phyloP scores from a whole-genome alignment of 2,329 filamentous ascomycete genomes.

The Pyricularia sp. region DNA sequence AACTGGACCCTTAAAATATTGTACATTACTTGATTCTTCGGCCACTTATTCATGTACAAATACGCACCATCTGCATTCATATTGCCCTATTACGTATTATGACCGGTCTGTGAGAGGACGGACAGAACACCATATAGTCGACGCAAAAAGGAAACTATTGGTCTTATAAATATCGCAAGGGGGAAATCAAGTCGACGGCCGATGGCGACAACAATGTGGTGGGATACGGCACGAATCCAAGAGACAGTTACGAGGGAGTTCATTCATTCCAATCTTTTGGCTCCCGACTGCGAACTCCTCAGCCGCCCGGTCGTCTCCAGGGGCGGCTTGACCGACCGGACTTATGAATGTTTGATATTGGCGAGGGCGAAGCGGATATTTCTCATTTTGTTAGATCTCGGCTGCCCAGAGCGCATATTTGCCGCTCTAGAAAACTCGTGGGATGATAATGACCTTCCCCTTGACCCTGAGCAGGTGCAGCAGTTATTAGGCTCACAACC shows the following conservation, averaged over 20 bases:
- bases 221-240: constrained; percentile 62
- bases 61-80: background rate
- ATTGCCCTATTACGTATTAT: too few relatives aligned
- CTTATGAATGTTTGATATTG: constrained; percentile 72
- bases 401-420: constrained; percentile 65
- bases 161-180: background rate
- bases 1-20: background rate
- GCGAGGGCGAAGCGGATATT: constrained; percentile 61
- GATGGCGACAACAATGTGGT: constrained; percentile 37
- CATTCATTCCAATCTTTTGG: constrained; percentile 53
- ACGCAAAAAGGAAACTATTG: background rate
- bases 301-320: constrained; percentile 58
- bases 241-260: constrained; percentile 60
- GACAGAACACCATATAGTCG: background rate
- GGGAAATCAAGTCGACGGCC: background rate
- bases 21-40: background rate
- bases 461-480: constrained; percentile 55
- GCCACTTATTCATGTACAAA: background rate
- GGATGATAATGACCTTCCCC: constrained; percentile 67
- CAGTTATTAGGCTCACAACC: background rate
- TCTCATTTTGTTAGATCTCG: constrained; percentile 60
- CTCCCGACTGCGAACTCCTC: constrained; percentile 53
- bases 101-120: background rate
- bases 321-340: constrained; percentile 59
- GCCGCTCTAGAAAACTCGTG: constrained; percentile 65